Evolutionary conservation across 2,329 filamentous ascomycete genomes (phyloP).

Genomic region (Xylariales sp.): DNA sequence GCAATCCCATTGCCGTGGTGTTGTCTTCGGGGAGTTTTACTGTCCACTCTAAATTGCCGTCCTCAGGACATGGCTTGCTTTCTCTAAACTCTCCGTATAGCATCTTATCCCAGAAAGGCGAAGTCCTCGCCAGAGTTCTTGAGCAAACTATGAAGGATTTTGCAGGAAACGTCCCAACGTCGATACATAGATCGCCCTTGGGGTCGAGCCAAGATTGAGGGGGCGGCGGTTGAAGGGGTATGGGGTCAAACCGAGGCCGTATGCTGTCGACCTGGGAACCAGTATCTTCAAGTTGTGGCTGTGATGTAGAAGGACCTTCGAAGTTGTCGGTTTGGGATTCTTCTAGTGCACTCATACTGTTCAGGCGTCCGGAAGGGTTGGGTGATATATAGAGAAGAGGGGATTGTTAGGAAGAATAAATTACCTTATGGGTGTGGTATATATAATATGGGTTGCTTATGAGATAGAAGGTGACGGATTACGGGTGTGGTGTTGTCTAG

Average conservation of each 20-base stretch:
- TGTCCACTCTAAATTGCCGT: constrained; percentile 3
- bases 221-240: constrained; percentile 5
- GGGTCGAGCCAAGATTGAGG: constrained; percentile 1
- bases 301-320: too few species aligned
- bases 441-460: too few species aligned
- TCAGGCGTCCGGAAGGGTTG: too few species aligned
- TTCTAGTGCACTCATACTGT: too few species aligned
- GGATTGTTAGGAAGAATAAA: too few species aligned
- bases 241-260: background rate
- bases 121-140: constrained; percentile 19
- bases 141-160: constrained; percentile 26
- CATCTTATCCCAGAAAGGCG: constrained; percentile 25
- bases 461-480: too few species aligned
- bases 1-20: constrained; percentile 5
- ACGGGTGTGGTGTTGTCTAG: too few species aligned
- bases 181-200: constrained; percentile 22
- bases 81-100: constrained; percentile 22
- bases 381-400: too few species aligned
- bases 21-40: constrained; percentile 26
- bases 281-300: too few species aligned
- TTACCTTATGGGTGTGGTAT: too few species aligned
- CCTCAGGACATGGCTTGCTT: constrained; percentile 3
- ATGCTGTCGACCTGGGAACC: too few species aligned
- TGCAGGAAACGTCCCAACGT: constrained; percentile 8
- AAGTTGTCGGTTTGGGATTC: too few species aligned